Conservation (phyloP, 1,284 basidiomycete genomes). For the Termitomyces sp. region DNA sequence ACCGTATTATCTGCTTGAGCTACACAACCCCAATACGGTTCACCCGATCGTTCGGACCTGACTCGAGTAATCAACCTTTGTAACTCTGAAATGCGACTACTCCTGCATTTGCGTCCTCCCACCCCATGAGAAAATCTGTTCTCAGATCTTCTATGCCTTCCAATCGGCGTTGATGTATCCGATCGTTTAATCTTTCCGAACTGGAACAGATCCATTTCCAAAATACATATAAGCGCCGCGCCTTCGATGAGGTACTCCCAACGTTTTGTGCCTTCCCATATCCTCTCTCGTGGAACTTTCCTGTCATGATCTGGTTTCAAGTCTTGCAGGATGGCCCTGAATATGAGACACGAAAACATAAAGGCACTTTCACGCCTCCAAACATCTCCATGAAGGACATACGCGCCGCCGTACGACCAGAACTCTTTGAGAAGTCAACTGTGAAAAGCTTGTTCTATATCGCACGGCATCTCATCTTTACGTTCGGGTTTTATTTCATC, state of each 20-base stretch:
- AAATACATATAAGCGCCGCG: conserved; percentile 9
- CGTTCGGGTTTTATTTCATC: conserved; percentile 32
- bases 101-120: not conserved
- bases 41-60: not conserved
- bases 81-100: not conserved
- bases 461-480: conserved; percentile 36
- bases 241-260: not conserved
- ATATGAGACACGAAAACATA: conserved; percentile 29
- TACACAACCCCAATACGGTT: not conserved
- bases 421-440: conserved; percentile 44
- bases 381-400: conserved; percentile 40
- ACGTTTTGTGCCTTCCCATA: not conserved
- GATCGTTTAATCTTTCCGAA: conserved; percentile 15
- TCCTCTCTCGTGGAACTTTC: not conserved
- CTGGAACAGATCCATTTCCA: conserved; percentile 9
- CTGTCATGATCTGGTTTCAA: conserved; percentile 30
- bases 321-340: conserved; percentile 33
- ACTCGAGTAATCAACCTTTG: not conserved
- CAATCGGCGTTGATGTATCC: conserved; percentile 15
- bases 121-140: conserved; percentile 7
- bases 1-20: not conserved
- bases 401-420: conserved; percentile 41
- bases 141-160: conserved; percentile 12
- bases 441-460: conserved; percentile 32
- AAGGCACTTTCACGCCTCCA: conserved; percentile 35